Evolutionary conservation across 1,139 yeast genomes (phyloP).

Genomic region (Magnusiomyces ingens): DNA sequence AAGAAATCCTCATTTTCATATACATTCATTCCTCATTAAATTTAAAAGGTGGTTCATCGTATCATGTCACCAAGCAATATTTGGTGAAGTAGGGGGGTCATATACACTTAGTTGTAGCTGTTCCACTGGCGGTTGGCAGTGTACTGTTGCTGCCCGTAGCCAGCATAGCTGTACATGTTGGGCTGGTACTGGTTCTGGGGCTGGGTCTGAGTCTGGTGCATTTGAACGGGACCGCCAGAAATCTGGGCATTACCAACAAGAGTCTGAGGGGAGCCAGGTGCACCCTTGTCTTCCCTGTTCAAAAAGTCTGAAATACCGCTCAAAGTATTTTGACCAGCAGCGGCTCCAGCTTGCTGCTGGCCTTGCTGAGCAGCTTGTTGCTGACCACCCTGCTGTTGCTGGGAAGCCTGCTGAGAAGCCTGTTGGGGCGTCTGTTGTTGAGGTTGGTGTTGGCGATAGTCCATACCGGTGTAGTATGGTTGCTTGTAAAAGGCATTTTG

Average conservation of each 20-base stretch:
- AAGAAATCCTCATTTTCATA: too few species aligned
- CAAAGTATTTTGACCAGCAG: slow-evolving; percentile 18
- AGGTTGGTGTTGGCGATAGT: slow-evolving; percentile 4
- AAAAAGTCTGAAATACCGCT: slow-evolving; percentile 32
- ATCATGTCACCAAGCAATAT: background rate
- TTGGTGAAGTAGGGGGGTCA: background rate
- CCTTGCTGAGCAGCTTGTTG: slow-evolving; percentile 20
- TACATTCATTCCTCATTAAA: background rate
- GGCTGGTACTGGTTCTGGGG: slow-evolving; percentile 23
- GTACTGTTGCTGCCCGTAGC: slow-evolving; percentile 29
- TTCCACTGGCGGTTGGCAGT: slow-evolving; percentile 11
- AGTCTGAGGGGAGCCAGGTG: slow-evolving; percentile 25
- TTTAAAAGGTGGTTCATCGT: background rate
- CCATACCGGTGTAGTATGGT: slow-evolving; percentile 1
- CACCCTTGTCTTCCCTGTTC: slow-evolving; percentile 29
- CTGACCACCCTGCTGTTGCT: slow-evolving; percentile 15
- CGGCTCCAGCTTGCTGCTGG: slow-evolving; percentile 18
- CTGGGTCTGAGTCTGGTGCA: slow-evolving; percentile 17
- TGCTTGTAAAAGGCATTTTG: slow-evolving; percentile 9
- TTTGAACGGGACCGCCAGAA: slow-evolving; percentile 13
- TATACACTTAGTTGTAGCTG: slow-evolving; percentile 14
- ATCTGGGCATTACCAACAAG: slow-evolving; percentile 15
- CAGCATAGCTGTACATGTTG: slow-evolving; percentile 29
- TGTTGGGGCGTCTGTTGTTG: slow-evolving; percentile 2
- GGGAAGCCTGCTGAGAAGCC: slow-evolving; percentile 11